Evolutionary conservation across 78 protist genomes (phyloP), one percentile per base, ranked within the genome.

Genomic region (Pigoraptor vietnamica): DNA sequence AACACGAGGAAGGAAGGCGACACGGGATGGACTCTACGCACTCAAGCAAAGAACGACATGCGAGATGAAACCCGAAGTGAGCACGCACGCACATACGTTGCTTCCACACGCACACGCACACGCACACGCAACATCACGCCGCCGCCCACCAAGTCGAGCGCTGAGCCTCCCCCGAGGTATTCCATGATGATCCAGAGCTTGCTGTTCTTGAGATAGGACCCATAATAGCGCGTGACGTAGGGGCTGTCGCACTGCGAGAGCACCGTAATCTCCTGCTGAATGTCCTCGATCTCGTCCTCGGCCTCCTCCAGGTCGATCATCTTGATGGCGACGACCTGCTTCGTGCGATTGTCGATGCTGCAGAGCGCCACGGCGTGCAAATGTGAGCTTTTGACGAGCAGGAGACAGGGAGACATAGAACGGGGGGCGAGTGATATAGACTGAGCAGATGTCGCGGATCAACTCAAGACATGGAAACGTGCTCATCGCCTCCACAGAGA

Each of bases 101-200:
- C n/a, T n/a, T 23, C 6, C 84, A 79, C 84, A n/a, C n/a, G n/a
- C n/a, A n/a, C n/a, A n/a, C n/a, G n/a, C n/a, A n/a, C n/a, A n/a
- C n/a, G n/a, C n/a, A n/a, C n/a, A n/a, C n/a, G n/a, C n/a, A n/a
- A 83, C 39, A 35, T 34, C 1, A 37, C 6, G 1, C 34, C 38
- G 19, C 35, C 21, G 34, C 94, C 90, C 24, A 97, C 92, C 81
- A 97, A 79, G 90, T 97, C 99, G 0, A 91, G 92, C 0, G 96
- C 98, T 14, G 98, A 97, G 37, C 99, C 99, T 39, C 98, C 99
- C 0, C 94, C 97, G 34, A 98, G 92, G 56, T 55, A 98, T 93
- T 98, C 99, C 99, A 98, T 98, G 29, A 98, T 92, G 34, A 98
- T 98, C 98, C 98, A 98, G 39, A 98, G 94, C 79, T 95, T 92